phyloP scores from a whole-genome alignment of 192 early-diverging fungal genomes.

The Dissophora globulifera region DNA sequence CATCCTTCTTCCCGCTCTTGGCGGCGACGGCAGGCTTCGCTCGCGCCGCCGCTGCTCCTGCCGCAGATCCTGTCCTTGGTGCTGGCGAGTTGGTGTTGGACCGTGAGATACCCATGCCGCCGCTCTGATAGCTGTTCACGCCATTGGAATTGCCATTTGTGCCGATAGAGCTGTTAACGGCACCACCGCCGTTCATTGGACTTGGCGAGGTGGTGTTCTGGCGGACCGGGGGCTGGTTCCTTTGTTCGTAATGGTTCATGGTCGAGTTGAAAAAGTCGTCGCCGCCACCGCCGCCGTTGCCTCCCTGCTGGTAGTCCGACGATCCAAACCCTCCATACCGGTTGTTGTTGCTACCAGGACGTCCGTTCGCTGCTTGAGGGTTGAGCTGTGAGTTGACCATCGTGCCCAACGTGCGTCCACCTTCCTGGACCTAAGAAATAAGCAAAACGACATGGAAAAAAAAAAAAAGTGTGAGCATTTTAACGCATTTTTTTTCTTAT shows the following conservation, averaged over 20 bases:
- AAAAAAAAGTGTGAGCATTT: no score
- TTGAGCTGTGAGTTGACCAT: constrained; percentile 43
- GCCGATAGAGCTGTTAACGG: constrained; percentile 6
- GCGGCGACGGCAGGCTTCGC: constrained; percentile 12
- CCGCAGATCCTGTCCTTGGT: constrained; percentile 34
- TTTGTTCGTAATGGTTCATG: constrained; percentile 59
- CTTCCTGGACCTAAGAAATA: constrained; percentile 51
- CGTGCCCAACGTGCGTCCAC: constrained; percentile 40
- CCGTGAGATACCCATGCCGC: constrained; percentile 38
- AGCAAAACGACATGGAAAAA: neutral
- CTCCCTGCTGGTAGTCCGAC: constrained; percentile 37
- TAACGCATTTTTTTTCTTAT: no score
- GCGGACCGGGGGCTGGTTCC: constrained; percentile 39
- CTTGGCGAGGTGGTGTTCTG: constrained; percentile 33
- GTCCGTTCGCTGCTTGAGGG: constrained; percentile 26
- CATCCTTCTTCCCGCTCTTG: constrained; percentile 46
- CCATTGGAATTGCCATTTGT: constrained; percentile 5
- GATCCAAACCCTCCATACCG: constrained; percentile 44
- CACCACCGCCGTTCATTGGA: constrained; percentile 5
- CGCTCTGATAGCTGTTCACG: constrained; percentile 16
- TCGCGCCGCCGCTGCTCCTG: neutral
- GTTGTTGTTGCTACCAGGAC: constrained; percentile 22
- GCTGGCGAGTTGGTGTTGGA: constrained; percentile 48
- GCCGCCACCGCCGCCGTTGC: constrained; percentile 19
- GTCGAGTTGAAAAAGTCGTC: constrained; percentile 57